Conservation (phyloP, 2,329 filamentous ascomycete genomes). For the Botryotinia calthae region DNA sequence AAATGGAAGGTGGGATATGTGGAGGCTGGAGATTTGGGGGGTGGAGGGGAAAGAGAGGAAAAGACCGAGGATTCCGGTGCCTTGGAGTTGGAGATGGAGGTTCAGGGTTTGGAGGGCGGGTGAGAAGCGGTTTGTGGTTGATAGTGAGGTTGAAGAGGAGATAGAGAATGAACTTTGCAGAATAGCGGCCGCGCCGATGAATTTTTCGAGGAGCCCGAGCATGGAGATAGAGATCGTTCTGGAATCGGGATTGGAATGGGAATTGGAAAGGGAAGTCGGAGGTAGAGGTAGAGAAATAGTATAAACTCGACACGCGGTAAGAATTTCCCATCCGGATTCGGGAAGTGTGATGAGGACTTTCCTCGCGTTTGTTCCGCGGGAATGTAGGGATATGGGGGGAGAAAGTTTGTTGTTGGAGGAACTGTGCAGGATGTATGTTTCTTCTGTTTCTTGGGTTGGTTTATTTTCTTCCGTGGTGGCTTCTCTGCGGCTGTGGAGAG, state of each 20-base stretch:
- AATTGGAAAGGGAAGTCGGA: not conserved
- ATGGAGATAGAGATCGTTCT: not conserved
- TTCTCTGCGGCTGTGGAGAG: not conserved
- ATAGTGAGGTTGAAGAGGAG: not conserved
- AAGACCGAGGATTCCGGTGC: not conserved
- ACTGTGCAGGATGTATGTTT: not conserved
- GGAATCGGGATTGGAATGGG: fast-evolving
- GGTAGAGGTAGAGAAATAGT: not conserved
- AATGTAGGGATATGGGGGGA: not conserved
- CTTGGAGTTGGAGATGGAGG: not conserved
- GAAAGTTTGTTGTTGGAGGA: not conserved
- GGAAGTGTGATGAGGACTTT: not conserved
- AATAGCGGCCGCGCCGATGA: not conserved
- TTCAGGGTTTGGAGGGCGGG: too few species aligned
- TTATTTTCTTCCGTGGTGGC: not conserved
- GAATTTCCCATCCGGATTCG: not conserved
- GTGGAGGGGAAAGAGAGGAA: not conserved
- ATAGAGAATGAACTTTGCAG: not conserved
- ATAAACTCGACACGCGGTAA: not conserved
- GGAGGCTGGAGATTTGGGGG: too few species aligned
- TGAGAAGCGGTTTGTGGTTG: not conserved
- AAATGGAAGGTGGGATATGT: not conserved
- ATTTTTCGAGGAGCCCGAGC: not conserved
- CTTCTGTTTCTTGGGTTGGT: too few species aligned
- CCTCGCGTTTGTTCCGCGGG: not conserved